A percentile compares a stretch with the other conserved stretches of the same genome.
Evolutionary conservation across 306 rosid genomes (phyloP).

Genomic region (Glycine soja): DNA sequence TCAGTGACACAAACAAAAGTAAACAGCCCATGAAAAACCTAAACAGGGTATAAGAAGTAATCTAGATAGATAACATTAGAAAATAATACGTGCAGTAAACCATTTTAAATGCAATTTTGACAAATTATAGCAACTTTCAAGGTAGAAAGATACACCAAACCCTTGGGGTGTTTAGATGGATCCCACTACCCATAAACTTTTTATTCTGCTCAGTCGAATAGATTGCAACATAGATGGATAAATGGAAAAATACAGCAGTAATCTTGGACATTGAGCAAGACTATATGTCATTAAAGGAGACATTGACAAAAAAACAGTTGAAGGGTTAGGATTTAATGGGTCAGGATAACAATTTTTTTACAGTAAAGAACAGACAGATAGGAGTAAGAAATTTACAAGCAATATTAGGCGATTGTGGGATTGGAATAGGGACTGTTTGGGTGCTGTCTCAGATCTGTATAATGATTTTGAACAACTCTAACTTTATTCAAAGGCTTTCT

Average conservation of each 20-base stretch:
- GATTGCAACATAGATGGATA: background rate
- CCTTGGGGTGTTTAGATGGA: background rate
- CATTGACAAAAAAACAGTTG: background rate
- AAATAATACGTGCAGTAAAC: too few relatives aligned
- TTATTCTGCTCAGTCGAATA: background rate
- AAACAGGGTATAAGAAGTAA: background rate
- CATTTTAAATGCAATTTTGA: too few relatives aligned
- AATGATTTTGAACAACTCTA: background rate
- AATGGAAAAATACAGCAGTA: background rate
- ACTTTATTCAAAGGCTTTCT: background rate
- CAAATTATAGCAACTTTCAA: too few relatives aligned
- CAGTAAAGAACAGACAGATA: background rate
- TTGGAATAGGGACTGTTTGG: background rate
- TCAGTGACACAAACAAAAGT: too few relatives aligned
- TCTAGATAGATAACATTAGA: too few relatives aligned
- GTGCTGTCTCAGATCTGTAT: background rate
- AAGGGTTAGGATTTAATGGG: background rate
- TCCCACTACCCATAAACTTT: background rate
- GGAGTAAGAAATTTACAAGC: conserved; percentile 7
- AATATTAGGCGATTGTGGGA: background rate
- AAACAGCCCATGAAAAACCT: too few relatives aligned
- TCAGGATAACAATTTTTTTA: background rate
- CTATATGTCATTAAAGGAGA: background rate
- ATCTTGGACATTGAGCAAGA: background rate
- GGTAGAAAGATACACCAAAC: too few relatives aligned